A percentile compares a stretch with the other conserved stretches of the same genome.
Conservation (phyloP, 345 rosid genomes). For the Boechera retrofracta region DNA sequence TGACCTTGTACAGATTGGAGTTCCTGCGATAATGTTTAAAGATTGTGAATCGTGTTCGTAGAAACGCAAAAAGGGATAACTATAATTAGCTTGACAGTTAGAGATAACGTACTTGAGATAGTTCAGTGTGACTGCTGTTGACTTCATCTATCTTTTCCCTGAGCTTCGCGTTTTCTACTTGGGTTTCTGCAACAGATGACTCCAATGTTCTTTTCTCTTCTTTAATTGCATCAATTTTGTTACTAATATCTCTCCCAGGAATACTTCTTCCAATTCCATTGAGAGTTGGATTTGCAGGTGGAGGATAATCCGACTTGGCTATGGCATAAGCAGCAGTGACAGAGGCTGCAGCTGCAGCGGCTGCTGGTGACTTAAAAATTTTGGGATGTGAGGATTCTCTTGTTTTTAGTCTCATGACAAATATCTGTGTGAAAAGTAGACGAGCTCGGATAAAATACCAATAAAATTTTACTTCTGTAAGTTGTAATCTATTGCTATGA, state of each 20-base stretch:
- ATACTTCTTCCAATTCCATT: conserved; percentile 49
- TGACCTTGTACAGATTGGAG: conserved; percentile 92
- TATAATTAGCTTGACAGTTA: conserved; percentile 1
- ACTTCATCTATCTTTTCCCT: conserved; percentile 77
- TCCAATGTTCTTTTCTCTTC: conserved; percentile 73
- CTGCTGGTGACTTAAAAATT: conserved; percentile 92
- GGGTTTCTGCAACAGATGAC: conserved; percentile 59
- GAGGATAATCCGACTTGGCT: conserved; percentile 70
- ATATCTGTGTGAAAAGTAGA: conserved; percentile 57
- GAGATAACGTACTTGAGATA: conserved; percentile 67
- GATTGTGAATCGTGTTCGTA: background rate
- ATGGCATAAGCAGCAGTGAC: conserved; percentile 96
- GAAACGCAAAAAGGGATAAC: background rate
- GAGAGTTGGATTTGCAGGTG: conserved; percentile 45
- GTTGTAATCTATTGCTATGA: background rate
- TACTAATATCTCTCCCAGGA: conserved; percentile 50
- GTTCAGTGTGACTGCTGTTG: conserved; percentile 54
- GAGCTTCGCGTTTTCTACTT: conserved; percentile 59
- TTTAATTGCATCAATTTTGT: conserved; percentile 59
- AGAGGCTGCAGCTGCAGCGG: conserved; percentile 98
- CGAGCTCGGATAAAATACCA: conserved; percentile 3
- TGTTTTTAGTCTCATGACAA: conserved; percentile 79
- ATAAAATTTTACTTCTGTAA: conserved; percentile 1
- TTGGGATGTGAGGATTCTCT: conserved; percentile 66
- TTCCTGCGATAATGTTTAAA: conserved; percentile 59